Conservation (phyloP, 116 monocot species). For the Thalassia testudinum region DNA sequence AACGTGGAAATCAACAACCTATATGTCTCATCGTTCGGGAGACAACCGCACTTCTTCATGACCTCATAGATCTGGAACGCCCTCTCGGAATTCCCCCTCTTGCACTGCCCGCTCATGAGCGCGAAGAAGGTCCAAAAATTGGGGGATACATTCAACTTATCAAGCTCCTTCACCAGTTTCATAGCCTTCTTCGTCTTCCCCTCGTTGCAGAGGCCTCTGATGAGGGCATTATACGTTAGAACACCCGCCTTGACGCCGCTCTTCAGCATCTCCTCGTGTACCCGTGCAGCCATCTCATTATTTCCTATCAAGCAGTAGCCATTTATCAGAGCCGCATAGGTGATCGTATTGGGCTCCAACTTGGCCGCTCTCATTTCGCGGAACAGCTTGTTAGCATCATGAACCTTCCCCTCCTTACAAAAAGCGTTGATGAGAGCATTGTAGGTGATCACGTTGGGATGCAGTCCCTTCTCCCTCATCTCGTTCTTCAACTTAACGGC, state of each 20-base stretch:
- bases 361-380: constrained; percentile 43
- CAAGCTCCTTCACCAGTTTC: constrained; percentile 46
- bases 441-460: constrained; percentile 59
- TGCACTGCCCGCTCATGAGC: constrained; percentile 69
- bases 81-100: constrained; percentile 82
- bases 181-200: constrained; percentile 87
- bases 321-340: constrained; percentile 63
- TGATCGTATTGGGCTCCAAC: constrained; percentile 34
- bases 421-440: constrained; percentile 68
- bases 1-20: constrained; percentile 53
- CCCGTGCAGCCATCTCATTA: constrained; percentile 41
- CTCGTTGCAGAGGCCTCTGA: constrained; percentile 68
- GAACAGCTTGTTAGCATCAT: constrained; percentile 59
- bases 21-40: constrained; percentile 36
- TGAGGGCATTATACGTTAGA: constrained; percentile 69
- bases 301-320: constrained; percentile 36
- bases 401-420: constrained; percentile 63
- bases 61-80: constrained; percentile 69
- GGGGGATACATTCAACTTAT: constrained; percentile 29
- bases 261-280: constrained; percentile 68
- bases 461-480: constrained; percentile 36
- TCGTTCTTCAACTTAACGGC: constrained; percentile 45
- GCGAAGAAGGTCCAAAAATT: constrained; percentile 68
- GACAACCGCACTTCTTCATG: constrained; percentile 61
- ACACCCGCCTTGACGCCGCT: constrained; percentile 43